Percentiles rank a stretch among this genome's conserved stretches.
Evolutionary conservation across 495 filamentous ascomycete genomes (phyloP).

Genomic region (Lentithecium fluviatile): DNA sequence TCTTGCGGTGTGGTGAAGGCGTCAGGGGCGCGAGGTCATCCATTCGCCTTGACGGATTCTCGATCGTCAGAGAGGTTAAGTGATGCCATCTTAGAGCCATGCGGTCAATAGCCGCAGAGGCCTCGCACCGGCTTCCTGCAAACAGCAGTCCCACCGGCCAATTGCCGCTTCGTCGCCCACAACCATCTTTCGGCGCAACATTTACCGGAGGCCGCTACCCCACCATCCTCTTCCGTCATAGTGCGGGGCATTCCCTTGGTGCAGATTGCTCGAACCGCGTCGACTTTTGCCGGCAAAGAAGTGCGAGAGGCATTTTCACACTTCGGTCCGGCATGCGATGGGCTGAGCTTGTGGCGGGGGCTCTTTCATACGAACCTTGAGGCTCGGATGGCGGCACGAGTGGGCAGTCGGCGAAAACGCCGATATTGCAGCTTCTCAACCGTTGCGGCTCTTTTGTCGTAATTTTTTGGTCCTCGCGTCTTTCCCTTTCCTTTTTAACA

Average conservation of each 20-base stretch:
- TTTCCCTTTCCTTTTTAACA: neutral
- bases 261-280: neutral
- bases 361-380: neutral
- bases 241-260: slow-evolving; percentile 16
- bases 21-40: too few species aligned
- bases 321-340: neutral
- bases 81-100: too few species aligned
- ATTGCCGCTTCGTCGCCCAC: slow-evolving; percentile 6
- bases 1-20: too few species aligned
- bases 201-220: slow-evolving; percentile 23
- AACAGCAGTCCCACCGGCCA: neutral
- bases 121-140: too few species aligned
- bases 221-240: slow-evolving; percentile 25
- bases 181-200: neutral
- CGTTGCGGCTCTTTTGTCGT: too few species aligned
- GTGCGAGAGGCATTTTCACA: slow-evolving; percentile 1
- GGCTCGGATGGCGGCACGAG: too few species aligned
- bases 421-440: too few species aligned
- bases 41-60: too few species aligned
- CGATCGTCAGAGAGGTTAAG: too few species aligned
- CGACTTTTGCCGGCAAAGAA: slow-evolving; percentile 26
- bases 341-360: neutral
- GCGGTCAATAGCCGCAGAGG: too few species aligned
- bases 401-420: too few species aligned
- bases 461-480: too few species aligned